Conservation (phyloP, 345 rosid genomes). For the Rhodomyrtus tomentosa region DNA sequence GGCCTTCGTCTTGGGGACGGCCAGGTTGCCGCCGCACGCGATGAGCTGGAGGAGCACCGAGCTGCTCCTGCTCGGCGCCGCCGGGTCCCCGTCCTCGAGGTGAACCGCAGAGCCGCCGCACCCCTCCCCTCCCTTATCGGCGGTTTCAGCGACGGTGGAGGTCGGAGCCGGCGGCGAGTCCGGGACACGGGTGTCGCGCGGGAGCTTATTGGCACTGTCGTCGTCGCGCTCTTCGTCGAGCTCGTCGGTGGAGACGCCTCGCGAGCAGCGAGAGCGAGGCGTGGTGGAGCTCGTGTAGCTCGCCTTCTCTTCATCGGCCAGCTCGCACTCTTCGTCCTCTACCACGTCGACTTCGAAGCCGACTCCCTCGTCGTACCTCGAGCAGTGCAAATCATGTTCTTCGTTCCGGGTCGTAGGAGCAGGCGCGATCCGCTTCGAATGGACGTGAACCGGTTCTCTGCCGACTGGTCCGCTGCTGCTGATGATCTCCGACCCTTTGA, state of each 20-base stretch:
- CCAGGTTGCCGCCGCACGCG: conserved; percentile 68
- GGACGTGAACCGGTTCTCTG: conserved; percentile 1
- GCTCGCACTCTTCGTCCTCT: conserved; percentile 44
- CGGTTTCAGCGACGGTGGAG: neutral
- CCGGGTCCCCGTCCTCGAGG: neutral
- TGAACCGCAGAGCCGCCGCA: neutral
- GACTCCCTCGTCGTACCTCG: neutral
- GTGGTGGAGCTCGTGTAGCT: conserved; percentile 79
- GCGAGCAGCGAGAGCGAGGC: conserved; percentile 71
- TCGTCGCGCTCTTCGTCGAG: conserved; percentile 25
- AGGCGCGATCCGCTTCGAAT: conserved; percentile 18
- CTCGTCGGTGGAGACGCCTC: conserved; percentile 72
- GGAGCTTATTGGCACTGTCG: neutral
- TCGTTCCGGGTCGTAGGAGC: neutral
- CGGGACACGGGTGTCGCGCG: neutral
- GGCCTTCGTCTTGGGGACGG: conserved; percentile 23
- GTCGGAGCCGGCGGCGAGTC: neutral
- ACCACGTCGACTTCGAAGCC: conserved; percentile 15
- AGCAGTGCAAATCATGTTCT: neutral
- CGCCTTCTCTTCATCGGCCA: conserved; percentile 64
- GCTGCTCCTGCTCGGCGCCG: neutral
- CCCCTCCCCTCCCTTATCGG: neutral
- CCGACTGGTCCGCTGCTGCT: neutral
- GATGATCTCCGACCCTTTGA: conserved; percentile 84
- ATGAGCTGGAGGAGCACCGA: conserved; percentile 21